phyloP scores from a whole-genome alignment of 78 protist genomes.

The Polysphondylium violaceum region DNA sequence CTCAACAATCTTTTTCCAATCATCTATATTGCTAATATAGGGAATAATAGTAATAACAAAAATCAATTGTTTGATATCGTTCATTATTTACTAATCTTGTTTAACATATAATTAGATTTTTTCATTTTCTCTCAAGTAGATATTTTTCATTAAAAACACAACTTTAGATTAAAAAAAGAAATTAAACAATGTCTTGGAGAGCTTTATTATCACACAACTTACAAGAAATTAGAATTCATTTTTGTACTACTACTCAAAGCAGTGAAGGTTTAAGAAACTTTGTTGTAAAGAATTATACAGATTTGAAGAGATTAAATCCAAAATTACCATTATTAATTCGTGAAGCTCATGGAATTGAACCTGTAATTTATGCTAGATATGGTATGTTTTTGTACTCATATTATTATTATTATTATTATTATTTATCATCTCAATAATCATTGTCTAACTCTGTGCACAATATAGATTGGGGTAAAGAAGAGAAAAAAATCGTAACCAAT shows the following conservation, averaged over 20 bases:
- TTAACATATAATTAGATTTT: too few species aligned
- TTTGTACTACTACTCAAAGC: constrained; percentile 53
- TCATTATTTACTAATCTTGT: too few species aligned
- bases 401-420: background rate
- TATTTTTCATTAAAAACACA: too few species aligned
- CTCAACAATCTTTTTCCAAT: too few species aligned
- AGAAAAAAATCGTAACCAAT: constrained; percentile 67
- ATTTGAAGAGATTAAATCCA: constrained; percentile 66
- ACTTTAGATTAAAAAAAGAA: constrained; percentile 12
- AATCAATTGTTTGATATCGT: too few species aligned
- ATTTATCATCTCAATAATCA: background rate
- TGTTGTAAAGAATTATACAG: constrained; percentile 71
- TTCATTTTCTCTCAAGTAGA: too few species aligned
- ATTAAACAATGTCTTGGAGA: constrained; percentile 64
- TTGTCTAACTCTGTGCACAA: background rate
- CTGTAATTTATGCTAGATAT: constrained; percentile 74
- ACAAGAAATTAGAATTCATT: constrained; percentile 67
- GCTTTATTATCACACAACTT: constrained; percentile 79
- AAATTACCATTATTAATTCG: constrained; percentile 74
- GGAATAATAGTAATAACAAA: too few species aligned
- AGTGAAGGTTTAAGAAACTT: constrained; percentile 77
- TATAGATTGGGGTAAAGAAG: constrained; percentile 76
- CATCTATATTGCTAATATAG: too few species aligned
- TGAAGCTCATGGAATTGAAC: constrained; percentile 74
- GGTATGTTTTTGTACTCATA: constrained; percentile 17